Evolutionary conservation across 495 filamentous ascomycete genomes (phyloP).

Genomic region (Halenospora varia): DNA sequence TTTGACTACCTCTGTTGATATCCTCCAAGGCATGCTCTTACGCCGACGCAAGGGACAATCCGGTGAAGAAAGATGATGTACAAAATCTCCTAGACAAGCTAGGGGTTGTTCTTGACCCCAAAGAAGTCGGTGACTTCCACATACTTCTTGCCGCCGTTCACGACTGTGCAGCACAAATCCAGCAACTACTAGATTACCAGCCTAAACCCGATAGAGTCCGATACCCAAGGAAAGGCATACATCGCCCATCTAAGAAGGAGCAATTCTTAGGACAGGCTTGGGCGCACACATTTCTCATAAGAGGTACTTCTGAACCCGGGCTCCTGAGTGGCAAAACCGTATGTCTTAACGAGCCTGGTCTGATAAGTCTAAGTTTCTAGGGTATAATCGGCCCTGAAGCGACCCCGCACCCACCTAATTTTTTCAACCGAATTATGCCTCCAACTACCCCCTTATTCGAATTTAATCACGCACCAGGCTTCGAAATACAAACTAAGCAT

Average conservation of each 20-base stretch:
- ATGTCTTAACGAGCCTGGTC: too few species aligned
- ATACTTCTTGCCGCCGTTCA: slow-evolving; percentile 14
- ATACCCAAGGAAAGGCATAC: slow-evolving; percentile 10
- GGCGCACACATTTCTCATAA: slow-evolving; percentile 12
- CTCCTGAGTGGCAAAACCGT: slow-evolving; percentile 6
- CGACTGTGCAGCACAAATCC: slow-evolving; percentile 3
- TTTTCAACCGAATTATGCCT: too few species aligned
- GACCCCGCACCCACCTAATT: too few species aligned
- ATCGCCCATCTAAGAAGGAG: slow-evolving; percentile 5
- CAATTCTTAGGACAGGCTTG: slow-evolving; percentile 10
- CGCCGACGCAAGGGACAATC: slow-evolving; percentile 6
- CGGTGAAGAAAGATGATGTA: slow-evolving; percentile 7
- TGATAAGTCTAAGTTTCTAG: too few species aligned
- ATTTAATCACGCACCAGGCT: too few species aligned
- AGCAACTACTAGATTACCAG: slow-evolving; percentile 11
- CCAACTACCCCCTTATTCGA: too few species aligned
- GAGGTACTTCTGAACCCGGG: slow-evolving; percentile 8
- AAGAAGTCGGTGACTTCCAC: slow-evolving; percentile 8
- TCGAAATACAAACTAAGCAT: too few species aligned
- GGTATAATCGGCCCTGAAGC: too few species aligned
- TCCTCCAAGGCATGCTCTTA: background rate
- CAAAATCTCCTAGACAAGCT: slow-evolving; percentile 9
- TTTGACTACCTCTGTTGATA: background rate
- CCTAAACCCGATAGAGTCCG: slow-evolving; percentile 7
- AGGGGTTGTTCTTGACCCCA: background rate